These are phyloP conservation scores for Saussurea involucrata DNA, from an alignment of 129 eudicot genomes.

Conservation along the genomic window DNA sequence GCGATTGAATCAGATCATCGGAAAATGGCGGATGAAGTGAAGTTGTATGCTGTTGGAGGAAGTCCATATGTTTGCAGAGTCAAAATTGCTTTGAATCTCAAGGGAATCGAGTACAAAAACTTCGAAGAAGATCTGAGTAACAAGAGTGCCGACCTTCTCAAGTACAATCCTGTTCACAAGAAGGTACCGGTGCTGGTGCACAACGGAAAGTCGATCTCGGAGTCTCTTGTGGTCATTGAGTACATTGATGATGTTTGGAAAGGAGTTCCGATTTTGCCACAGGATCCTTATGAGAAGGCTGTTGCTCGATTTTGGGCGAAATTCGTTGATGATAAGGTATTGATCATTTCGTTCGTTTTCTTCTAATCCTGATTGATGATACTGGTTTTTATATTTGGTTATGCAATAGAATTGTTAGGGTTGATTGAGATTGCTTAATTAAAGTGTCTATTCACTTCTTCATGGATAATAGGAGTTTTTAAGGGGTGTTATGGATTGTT, in stretches of 20 bases:
- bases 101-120: conserved; percentile 23
- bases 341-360: neutral
- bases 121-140: conserved; percentile 22
- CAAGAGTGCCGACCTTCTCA: conserved; percentile 35
- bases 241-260: conserved; percentile 48
- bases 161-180: conserved; percentile 38
- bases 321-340: conserved; percentile 38
- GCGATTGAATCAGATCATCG: neutral
- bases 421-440: too few species aligned
- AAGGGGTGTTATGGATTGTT: too few species aligned
- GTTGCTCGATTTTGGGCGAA: conserved; percentile 32
- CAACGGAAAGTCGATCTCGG: conserved; percentile 20
- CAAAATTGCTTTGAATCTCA: conserved; percentile 28
- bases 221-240: conserved; percentile 37
- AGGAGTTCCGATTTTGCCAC: conserved; percentile 29
- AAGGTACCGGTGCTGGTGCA: conserved; percentile 37
- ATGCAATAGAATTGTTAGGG: neutral
- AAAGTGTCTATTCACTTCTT: too few species aligned
- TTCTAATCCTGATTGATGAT: neutral
- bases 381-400: too few species aligned
- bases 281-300: conserved; percentile 32
- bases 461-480: too few species aligned
- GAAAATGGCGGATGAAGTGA: conserved; percentile 23
- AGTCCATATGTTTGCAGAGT: conserved; percentile 30
- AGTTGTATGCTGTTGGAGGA: conserved; percentile 8